Percentiles rank a stretch among this genome's conserved stretches.
Evolutionary conservation across 2,329 filamentous ascomycete species (phyloP).

Genomic region (Dothiorella sarmentorum): DNA sequence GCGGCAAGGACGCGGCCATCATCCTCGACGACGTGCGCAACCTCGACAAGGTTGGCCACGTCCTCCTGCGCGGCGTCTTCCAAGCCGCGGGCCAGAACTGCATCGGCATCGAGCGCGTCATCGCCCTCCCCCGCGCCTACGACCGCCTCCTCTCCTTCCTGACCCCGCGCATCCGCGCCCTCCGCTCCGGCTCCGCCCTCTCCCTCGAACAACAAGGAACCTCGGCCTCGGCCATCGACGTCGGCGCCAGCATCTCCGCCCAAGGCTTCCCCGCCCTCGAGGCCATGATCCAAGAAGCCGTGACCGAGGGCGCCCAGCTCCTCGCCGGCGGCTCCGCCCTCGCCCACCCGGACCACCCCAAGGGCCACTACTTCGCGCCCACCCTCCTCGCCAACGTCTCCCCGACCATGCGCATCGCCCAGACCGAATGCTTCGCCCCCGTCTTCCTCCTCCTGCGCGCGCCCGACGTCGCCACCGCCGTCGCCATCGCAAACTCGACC

Average conservation of each 20-base stretch:
- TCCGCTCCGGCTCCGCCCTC: conserved; percentile 72
- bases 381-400: conserved; percentile 91
- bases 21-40: conserved; percentile 73
- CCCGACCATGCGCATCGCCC: conserved; percentile 78
- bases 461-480: conserved; percentile 60
- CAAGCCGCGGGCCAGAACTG: conserved; percentile 97
- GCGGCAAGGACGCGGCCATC: conserved; percentile 91
- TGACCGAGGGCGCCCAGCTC: conserved; percentile 73
- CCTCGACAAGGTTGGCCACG: conserved; percentile 70
- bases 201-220: conserved; percentile 19
- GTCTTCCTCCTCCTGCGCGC: conserved; percentile 83
- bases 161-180: conserved; percentile 66
- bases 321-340: conserved; percentile 74
- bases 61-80: conserved; percentile 88
- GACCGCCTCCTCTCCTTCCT: conserved; percentile 67
- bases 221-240: conserved; percentile 57
- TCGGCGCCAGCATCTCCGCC: conserved; percentile 86
- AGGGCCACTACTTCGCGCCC: conserved; percentile 87
- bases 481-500: conserved; percentile 78
- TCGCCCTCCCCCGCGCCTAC: conserved; percentile 76
- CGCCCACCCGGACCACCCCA: conserved; percentile 67
- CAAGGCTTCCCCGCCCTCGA: conserved; percentile 74
- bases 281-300: conserved; percentile 70
- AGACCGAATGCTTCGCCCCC: conserved; percentile 89
- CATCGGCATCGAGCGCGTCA: conserved; percentile 91